Conservation (phyloP, 1,284 basidiomycete species). For the Polyporus tsugae region DNA sequence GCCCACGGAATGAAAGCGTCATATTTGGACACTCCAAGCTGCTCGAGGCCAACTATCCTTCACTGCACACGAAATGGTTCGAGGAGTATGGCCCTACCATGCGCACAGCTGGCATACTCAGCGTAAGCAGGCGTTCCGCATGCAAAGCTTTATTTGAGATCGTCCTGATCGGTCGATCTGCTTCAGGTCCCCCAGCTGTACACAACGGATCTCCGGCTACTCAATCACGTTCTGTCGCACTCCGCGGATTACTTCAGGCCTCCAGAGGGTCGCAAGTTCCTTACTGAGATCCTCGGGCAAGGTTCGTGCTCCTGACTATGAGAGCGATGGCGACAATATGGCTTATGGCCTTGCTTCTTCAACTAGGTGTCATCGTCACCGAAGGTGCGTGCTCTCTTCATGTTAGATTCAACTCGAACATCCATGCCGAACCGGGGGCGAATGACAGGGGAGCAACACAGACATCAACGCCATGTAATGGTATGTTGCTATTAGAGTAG, state of each 20-base stretch:
- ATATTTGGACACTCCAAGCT: neutral
- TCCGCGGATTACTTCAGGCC: slow-evolving; percentile 3
- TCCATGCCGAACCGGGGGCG: neutral
- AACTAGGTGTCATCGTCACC: slow-evolving; percentile 7
- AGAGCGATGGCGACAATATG: no score
- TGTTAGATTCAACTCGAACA: neutral
- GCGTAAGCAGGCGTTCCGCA: neutral
- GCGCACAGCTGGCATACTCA: neutral
- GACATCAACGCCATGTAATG: slow-evolving; percentile 3
- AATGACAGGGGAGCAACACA: slow-evolving; percentile 7
- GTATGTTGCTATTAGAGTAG: neutral
- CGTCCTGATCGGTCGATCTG: neutral
- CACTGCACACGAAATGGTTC: slow-evolving; percentile 2
- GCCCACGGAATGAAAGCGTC: neutral
- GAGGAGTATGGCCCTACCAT: slow-evolving; percentile 7
- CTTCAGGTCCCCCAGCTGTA: slow-evolving; percentile 3
- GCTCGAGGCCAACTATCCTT: neutral
- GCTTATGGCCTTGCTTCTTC: neutral
- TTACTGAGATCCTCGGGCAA: neutral
- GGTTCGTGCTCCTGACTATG: neutral
- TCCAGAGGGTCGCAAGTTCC: neutral
- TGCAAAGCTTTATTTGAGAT: neutral
- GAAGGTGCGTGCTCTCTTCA: slow-evolving; percentile 4
- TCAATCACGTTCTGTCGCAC: slow-evolving; percentile 8
- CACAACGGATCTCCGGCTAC: neutral